Conservation (phyloP, 805 yeast genomes). For the Pichia exigua region DNA sequence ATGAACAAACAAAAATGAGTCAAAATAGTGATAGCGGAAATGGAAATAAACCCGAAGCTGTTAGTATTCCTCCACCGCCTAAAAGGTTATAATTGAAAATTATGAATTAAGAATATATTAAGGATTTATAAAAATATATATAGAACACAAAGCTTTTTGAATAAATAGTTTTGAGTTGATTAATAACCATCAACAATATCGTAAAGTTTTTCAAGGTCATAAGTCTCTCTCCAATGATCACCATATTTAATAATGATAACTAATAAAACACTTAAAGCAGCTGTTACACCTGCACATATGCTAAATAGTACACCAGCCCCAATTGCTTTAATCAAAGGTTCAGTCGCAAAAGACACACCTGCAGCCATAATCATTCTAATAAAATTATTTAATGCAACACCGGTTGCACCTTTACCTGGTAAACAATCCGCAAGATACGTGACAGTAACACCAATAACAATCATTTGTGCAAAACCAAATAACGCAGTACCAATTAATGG, state of each 20-base stretch:
- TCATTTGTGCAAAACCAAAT: conserved; percentile 79
- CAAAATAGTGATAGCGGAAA: conserved; percentile 28
- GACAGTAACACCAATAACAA: conserved; percentile 71
- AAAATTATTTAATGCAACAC: conserved; percentile 75
- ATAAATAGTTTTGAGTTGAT: neutral
- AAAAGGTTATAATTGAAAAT: neutral
- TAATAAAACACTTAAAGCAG: conserved; percentile 35
- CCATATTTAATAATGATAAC: conserved; percentile 47
- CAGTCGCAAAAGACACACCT: conserved; percentile 64
- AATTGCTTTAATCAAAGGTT: conserved; percentile 59
- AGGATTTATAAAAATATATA: neutral
- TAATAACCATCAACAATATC: conserved; percentile 33
- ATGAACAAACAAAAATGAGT: conserved; percentile 35
- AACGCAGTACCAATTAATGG: conserved; percentile 78
- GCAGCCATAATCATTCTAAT: conserved; percentile 71
- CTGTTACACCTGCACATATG: conserved; percentile 53
- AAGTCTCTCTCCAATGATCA: conserved; percentile 54
- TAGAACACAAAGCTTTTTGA: neutral
- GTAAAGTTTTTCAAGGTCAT: conserved; percentile 49
- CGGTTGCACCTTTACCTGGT: conserved; percentile 86
- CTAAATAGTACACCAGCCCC: conserved; percentile 66
- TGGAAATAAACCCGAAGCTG: neutral
- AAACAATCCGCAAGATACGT: conserved; percentile 78
- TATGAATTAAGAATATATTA: neutral
- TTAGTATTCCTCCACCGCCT: conserved; percentile 9